Evolutionary conservation across 2,329 filamentous ascomycete genomes (phyloP).

Genomic region (Scedosporium apiospermum): DNA sequence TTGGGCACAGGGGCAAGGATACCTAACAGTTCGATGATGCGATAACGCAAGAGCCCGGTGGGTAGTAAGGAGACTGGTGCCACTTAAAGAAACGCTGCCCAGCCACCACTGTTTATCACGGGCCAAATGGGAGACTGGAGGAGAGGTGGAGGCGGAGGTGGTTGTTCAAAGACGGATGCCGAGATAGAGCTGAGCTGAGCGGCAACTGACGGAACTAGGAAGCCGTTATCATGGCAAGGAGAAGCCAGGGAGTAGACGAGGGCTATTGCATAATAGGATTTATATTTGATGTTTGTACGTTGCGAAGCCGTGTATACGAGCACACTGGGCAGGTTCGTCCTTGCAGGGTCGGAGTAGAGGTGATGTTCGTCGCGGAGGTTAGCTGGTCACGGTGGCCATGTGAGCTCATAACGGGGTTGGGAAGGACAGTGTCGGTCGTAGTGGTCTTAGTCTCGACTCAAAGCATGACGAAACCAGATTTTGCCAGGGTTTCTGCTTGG

Average conservation of each 20-base stretch:
- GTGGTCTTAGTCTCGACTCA: neutral
- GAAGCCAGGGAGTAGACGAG: neutral
- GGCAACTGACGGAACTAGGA: neutral
- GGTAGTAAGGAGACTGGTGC: neutral
- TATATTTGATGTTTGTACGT: neutral
- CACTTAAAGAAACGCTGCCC: neutral
- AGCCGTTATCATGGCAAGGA: neutral
- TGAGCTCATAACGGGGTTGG: slow-evolving; percentile 1
- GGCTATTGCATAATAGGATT: neutral
- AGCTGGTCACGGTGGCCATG: neutral
- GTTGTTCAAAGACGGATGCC: neutral
- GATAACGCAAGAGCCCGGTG: neutral
- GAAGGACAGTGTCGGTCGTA: neutral
- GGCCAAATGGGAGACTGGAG: neutral
- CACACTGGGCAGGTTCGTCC: too few relatives aligned
- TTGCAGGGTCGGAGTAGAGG: too few relatives aligned
- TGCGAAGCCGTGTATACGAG: too few relatives aligned
- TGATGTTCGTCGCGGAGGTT: neutral
- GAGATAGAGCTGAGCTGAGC: neutral
- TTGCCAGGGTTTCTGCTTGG: neutral
- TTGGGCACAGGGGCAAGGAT: neutral
- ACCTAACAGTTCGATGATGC: neutral
- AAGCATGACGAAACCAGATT: neutral
- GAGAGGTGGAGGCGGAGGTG: neutral
- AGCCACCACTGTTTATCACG: neutral